phyloP scores from a whole-genome alignment of 2,329 filamentous ascomycete species.

The Eurotiales sp. region DNA sequence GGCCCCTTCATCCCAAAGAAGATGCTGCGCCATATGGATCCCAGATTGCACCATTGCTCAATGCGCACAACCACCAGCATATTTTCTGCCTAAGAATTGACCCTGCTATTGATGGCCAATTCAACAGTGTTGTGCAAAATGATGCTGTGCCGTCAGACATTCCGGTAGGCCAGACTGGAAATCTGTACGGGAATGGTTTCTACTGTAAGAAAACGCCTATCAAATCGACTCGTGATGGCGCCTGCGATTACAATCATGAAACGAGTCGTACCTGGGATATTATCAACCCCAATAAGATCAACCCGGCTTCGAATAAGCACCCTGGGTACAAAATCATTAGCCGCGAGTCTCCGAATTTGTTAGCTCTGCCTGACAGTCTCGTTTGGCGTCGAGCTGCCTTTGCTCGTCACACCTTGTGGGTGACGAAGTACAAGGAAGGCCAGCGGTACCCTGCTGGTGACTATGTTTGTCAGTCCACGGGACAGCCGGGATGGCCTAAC shows the following conservation, averaged over 20 bases:
- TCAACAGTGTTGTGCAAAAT: constrained; percentile 56
- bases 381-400: constrained; percentile 50
- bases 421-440: constrained; percentile 48
- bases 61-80: constrained; percentile 69
- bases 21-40: constrained; percentile 56
- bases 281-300: constrained; percentile 50
- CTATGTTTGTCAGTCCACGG: constrained; percentile 45
- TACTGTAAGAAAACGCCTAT: constrained; percentile 50
- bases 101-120: constrained; percentile 54
- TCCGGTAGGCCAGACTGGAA: too few relatives aligned
- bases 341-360: too few relatives aligned
- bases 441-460: constrained; percentile 49
- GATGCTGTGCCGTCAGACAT: too few relatives aligned
- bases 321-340: constrained; percentile 55
- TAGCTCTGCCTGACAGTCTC: constrained; percentile 44
- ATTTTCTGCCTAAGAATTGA: constrained; percentile 64
- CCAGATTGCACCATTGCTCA: constrained; percentile 59
- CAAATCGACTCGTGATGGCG: constrained; percentile 41
- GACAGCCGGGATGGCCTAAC: constrained; percentile 42
- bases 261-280: constrained; percentile 54
- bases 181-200: constrained; percentile 62
- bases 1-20: constrained; percentile 52
- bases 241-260: constrained; percentile 41
- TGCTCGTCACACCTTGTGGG: constrained; percentile 50
- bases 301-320: constrained; percentile 34